Evolutionary conservation across 495 filamentous ascomycete species (phyloP).

Genomic region (Penicillium subrubescens): DNA sequence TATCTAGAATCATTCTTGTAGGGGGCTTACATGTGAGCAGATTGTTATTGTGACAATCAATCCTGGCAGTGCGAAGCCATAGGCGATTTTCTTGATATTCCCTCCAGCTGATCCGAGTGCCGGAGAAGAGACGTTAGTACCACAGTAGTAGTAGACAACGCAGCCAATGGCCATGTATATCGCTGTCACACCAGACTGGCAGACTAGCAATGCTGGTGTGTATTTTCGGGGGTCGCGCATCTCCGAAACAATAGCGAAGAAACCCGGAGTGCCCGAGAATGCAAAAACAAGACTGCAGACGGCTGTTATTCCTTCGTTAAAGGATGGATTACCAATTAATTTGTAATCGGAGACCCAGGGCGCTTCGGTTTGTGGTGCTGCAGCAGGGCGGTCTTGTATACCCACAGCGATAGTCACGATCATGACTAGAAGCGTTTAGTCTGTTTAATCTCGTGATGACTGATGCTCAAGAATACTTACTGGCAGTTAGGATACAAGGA

Average conservation of each 20-base stretch:
- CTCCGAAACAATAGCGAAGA: constrained; percentile 68
- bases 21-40: not conserved
- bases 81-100: not conserved
- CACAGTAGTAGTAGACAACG: not conserved
- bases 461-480: constrained; percentile 13
- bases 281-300: constrained; percentile 68
- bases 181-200: not conserved
- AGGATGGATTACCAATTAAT: constrained; percentile 11
- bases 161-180: not conserved
- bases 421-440: not conserved
- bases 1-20: not conserved
- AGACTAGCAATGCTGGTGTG: constrained; percentile 50
- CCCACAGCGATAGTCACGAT: not conserved
- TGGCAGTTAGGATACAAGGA: constrained; percentile 31
- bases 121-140: not conserved
- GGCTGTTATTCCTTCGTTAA: constrained; percentile 48
- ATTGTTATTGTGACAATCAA: not conserved
- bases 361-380: not conserved
- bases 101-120: not conserved
- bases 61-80: not conserved
- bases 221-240: constrained; percentile 64
- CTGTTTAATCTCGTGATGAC: not conserved
- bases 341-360: not conserved
- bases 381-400: not conserved
- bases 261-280: constrained; percentile 55